A percentile compares a stretch with the other conserved stretches of the same genome.
These are phyloP conservation scores for Leishmania aethiopica DNA, from an alignment of 208 protist species.

Conservation along the genomic window DNA sequence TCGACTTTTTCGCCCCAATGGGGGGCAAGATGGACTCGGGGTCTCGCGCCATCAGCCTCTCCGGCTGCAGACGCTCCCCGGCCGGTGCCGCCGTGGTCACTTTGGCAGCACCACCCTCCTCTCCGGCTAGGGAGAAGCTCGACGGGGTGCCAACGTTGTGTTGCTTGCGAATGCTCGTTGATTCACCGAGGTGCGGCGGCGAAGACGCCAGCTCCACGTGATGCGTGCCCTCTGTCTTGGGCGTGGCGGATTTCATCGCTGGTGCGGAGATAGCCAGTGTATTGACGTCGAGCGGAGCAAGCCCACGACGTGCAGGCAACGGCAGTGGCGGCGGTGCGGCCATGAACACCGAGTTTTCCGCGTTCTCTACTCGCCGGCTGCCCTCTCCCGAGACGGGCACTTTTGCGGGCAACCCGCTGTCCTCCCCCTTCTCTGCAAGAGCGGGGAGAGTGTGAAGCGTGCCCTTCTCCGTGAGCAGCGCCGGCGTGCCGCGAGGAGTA, in stretches of 20 bases:
- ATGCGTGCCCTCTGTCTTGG: neutral
- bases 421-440: neutral
- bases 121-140: conserved; percentile 8
- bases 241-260: conserved; percentile 4
- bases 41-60: conserved; percentile 15
- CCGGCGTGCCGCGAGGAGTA: conserved; percentile 18
- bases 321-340: neutral
- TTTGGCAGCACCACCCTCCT: neutral
- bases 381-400: neutral
- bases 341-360: too few relatives aligned
- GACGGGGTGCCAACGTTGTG: conserved; percentile 19
- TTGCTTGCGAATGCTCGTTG: conserved; percentile 4
- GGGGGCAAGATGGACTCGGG: conserved; percentile 27
- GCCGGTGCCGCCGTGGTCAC: neutral
- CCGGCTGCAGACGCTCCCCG: conserved; percentile 17
- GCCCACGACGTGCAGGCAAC: conserved; percentile 14
- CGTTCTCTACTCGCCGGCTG: neutral
- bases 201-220: too few relatives aligned
- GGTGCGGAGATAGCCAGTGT: neutral
- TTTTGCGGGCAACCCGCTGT: neutral
- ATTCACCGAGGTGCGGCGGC: conserved; percentile 6
- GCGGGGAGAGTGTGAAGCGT: neutral
- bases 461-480: conserved; percentile 16
- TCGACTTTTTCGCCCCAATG: conserved; percentile 12
- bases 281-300: conserved; percentile 23